These are phyloP conservation scores for Lyophyllum atratum DNA, from an alignment of 768 basidiomycete genomes.

Conservation along the genomic window DNA sequence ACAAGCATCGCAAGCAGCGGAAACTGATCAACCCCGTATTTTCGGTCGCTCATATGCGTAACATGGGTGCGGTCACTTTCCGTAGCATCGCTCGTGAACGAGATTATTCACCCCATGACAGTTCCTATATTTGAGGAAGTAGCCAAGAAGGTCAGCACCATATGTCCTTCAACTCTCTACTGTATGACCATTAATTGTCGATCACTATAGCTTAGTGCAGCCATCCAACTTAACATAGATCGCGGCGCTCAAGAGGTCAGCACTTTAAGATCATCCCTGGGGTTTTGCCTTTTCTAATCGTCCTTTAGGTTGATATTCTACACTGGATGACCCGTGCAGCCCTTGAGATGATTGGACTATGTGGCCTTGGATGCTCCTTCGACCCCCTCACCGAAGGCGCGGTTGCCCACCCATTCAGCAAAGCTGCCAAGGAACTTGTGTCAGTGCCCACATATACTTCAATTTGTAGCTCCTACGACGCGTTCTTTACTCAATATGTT, in stretches of 20 bases:
- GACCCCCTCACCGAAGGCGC: conserved; percentile 27
- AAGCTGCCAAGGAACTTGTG: conserved; percentile 28
- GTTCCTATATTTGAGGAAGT: conserved; percentile 21
- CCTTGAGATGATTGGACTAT: conserved; percentile 31
- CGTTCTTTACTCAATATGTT: not conserved
- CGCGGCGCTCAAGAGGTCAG: conserved; percentile 16
- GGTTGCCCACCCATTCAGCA: conserved; percentile 27
- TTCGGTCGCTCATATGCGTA: conserved; percentile 34
- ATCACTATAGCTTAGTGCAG: conserved; percentile 7
- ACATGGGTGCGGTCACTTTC: conserved; percentile 15
- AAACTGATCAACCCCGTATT: conserved; percentile 43
- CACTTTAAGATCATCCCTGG: not conserved
- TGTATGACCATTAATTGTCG: too few species aligned
- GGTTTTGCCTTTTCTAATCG: not conserved
- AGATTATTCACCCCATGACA: not conserved
- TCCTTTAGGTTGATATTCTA: conserved; percentile 24
- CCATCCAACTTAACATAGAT: conserved; percentile 10
- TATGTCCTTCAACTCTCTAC: not conserved
- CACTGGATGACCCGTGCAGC: conserved; percentile 31
- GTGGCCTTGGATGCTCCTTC: conserved; percentile 32
- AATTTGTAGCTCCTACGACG: not conserved
- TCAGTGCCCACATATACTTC: conserved; percentile 13
- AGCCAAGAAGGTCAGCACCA: conserved; percentile 10
- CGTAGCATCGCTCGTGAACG: not conserved
- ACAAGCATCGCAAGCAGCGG: conserved; percentile 27